Evolutionary conservation across 768 basidiomycete genomes (phyloP), one percentile per base, ranked within the genome.

Genomic region (Leccinum incarnatum): DNA sequence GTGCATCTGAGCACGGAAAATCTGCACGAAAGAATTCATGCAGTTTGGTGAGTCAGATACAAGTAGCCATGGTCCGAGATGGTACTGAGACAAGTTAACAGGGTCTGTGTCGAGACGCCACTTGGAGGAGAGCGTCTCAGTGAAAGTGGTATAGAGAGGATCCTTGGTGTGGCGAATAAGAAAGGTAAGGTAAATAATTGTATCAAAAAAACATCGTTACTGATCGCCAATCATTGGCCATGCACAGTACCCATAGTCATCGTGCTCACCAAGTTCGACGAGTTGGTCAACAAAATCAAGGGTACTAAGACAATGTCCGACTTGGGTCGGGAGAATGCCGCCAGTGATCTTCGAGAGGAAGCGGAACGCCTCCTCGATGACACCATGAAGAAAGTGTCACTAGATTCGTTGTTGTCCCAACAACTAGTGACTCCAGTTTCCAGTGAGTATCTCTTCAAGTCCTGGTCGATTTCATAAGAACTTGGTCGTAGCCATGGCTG

Each of bases 91-190:
- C 5, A 4, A 29, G 4, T 49, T 23, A 17, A 34, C 10, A 59
- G 58, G 58, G 17, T 59, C n/a, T 59, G 58, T 36, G 46, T 59
- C 21, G 27, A 47, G 12, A 56, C 55, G 9, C 58, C 58, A 21
- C 54, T 29, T n/a, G n/a, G 42, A 1, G 58, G 58, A 2, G 58
- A 56, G 27, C 58, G 58, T 29, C 54, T 59, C n/a, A 27, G 15
- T 23, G 58, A 59, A 51, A 59, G 14, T 37, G 58, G 58, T 8
- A 34, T 59, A n/a, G 58, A 59, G 55, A 56, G 50, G 46, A 30
- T 59, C 36, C 45, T 60, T 14, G 55, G 47, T 1, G 51, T 57
- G 45, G 45, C 59, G 11, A 29, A 60, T n/a, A 57, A 57, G 34
- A 57, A 57, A 30, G 27, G 59, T 53, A 32, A 15, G 32, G 32